Evolutionary conservation across 106 monocot species (phyloP).

Genomic region (Acorus gramineus): DNA sequence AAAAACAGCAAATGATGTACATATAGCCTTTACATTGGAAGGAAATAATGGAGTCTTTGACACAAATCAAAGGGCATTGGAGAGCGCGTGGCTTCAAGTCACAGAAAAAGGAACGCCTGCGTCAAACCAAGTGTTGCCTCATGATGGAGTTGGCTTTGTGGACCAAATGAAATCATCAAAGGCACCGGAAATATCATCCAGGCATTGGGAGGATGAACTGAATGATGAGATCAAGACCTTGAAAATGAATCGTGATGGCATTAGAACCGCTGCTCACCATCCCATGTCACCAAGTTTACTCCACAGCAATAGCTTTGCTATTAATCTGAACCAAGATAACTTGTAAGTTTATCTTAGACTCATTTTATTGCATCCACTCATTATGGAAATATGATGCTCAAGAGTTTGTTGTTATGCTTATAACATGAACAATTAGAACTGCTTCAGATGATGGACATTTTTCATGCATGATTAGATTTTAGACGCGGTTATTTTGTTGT

Average conservation of each 20-base stretch:
- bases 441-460: too few relatives aligned
- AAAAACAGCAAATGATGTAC: conserved; percentile 8
- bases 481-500: too few relatives aligned
- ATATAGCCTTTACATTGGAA: conserved; percentile 7
- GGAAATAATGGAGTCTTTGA: conserved; percentile 3
- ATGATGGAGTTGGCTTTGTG: conserved; percentile 21
- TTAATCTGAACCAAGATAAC: conserved; percentile 35
- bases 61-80: conserved; percentile 13
- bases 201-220: conserved; percentile 27
- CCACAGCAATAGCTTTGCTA: conserved; percentile 36
- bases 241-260: conserved; percentile 13
- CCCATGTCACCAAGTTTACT: conserved; percentile 59
- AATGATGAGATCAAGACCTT: conserved; percentile 25
- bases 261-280: conserved; percentile 11
- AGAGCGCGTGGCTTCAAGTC: conserved; percentile 70
- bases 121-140: conserved; percentile 37
- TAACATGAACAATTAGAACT: too few relatives aligned
- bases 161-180: conserved; percentile 7
- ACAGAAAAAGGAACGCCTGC: conserved; percentile 28
- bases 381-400: too few relatives aligned
- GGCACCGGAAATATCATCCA: conserved; percentile 7
- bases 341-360: conserved; percentile 20
- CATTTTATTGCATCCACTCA: too few relatives aligned
- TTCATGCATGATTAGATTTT: too few relatives aligned
- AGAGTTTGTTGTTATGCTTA: too few relatives aligned